phyloP scores from a whole-genome alignment of 2,329 filamentous ascomycete genomes.

The Scedosporium dehoogii region DNA sequence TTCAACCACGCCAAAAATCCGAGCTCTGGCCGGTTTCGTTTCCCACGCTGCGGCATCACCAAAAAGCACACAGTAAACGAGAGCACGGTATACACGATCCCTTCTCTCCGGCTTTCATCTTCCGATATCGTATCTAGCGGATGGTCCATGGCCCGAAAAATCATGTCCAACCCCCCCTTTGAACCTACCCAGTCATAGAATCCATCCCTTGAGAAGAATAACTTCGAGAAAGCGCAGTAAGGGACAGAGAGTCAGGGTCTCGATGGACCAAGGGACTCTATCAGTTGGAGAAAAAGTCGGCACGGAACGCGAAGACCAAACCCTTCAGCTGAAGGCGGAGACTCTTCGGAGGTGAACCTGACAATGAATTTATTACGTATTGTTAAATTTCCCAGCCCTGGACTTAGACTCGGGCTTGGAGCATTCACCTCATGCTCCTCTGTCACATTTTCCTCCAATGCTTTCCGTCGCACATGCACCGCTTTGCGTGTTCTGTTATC shows the following conservation, averaged over 20 bases:
- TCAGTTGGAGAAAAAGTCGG: neutral
- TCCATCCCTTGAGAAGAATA: neutral
- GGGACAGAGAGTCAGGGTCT: neutral
- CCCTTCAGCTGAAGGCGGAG: neutral
- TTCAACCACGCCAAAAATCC: neutral
- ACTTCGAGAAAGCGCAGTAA: neutral
- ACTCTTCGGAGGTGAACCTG: neutral
- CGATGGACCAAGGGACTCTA: too few species aligned
- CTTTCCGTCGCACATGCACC: too few species aligned
- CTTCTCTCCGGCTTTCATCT: neutral
- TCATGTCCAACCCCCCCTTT: neutral
- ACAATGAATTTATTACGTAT: neutral
- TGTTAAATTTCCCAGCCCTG: neutral
- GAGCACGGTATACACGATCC: neutral
- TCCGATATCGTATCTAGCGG: neutral
- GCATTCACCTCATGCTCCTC: neutral
- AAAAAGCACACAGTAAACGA: neutral
- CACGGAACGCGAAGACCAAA: neutral
- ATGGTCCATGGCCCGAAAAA: neutral
- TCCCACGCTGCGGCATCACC: neutral
- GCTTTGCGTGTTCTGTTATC: too few species aligned
- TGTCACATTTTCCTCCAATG: neutral
- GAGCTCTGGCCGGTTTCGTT: neutral
- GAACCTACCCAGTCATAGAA: neutral
- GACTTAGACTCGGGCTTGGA: too few species aligned